Percentiles rank a stretch among this genome's conserved stretches.
Evolutionary conservation across 225 moss, liverwort and hornwort genomes (phyloP).

Genomic region (Asterella californica): DNA sequence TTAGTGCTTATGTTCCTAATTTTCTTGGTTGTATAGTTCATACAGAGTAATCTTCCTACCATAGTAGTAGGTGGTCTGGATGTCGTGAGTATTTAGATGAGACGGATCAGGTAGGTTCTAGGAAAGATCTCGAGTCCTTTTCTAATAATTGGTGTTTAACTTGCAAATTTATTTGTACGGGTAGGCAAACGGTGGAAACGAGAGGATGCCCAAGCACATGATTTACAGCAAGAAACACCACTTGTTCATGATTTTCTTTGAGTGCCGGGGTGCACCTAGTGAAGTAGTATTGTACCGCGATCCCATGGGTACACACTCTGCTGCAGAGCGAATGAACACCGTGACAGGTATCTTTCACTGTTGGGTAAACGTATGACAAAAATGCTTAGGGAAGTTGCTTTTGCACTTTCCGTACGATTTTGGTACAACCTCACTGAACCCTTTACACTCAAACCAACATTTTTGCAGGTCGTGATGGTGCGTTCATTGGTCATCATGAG

Average conservation of each 20-base stretch:
- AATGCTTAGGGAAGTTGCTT: slow-evolving; percentile 15
- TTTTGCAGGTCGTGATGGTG: slow-evolving; percentile 87
- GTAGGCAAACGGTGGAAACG: slow-evolving; percentile 84
- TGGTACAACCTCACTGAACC: slow-evolving; percentile 23
- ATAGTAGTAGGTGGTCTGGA: not conserved
- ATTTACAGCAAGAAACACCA: slow-evolving; percentile 78
- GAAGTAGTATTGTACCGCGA: slow-evolving; percentile 95
- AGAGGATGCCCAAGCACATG: slow-evolving; percentile 89
- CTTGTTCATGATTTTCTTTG: slow-evolving; percentile 92
- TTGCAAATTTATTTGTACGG: not conserved
- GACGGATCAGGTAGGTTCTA: not conserved
- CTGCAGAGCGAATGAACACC: slow-evolving; percentile 73
- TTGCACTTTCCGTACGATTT: slow-evolving; percentile 12
- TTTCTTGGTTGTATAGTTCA: not conserved
- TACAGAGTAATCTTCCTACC: not conserved
- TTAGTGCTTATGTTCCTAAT: not conserved
- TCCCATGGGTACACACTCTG: slow-evolving; percentile 67
- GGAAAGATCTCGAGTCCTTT: not conserved
- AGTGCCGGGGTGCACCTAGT: slow-evolving; percentile 91
- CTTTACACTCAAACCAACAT: no score
- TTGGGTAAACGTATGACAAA: not conserved
- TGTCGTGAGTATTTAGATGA: not conserved
- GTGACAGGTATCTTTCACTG: slow-evolving; percentile 49
- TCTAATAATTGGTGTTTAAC: not conserved
- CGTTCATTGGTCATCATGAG: slow-evolving; percentile 82